phyloP scores from a whole-genome alignment of 352 stramenopile genomes.

The Peronospora tabacina region DNA sequence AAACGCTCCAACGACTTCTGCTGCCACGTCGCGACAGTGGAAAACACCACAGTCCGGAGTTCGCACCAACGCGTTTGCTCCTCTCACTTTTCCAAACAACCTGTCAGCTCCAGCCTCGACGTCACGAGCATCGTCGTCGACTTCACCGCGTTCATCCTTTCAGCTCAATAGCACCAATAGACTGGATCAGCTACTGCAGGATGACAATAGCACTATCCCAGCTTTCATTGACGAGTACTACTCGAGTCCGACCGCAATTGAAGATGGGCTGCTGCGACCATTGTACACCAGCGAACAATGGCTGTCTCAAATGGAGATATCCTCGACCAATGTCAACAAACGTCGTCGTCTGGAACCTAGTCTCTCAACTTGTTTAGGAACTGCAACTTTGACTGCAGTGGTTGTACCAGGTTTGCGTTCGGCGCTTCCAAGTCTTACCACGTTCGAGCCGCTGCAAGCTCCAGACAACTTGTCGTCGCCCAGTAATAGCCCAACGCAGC shows the following conservation, averaged over 20 bases:
- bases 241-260: constrained; percentile 39
- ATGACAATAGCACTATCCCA: constrained; percentile 39
- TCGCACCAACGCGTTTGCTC: constrained; percentile 15
- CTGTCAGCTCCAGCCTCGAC: constrained; percentile 18
- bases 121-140: background rate
- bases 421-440: background rate
- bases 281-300: constrained; percentile 26
- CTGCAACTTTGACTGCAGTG: constrained; percentile 2
- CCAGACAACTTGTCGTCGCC: constrained; percentile 17
- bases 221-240: constrained; percentile 42
- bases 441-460: constrained; percentile 15
- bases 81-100: constrained; percentile 25
- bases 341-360: constrained; percentile 14
- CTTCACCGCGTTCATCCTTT: constrained; percentile 10
- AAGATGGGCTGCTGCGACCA: constrained; percentile 42
- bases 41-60: constrained; percentile 8
- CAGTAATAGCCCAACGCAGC: constrained; percentile 3
- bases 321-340: constrained; percentile 24
- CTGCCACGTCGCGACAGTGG: constrained; percentile 3
- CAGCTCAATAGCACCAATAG: constrained; percentile 18
- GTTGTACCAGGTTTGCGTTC: constrained; percentile 5
- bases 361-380: background rate
- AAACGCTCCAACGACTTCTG: background rate
- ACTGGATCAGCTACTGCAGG: constrained; percentile 57
- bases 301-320: constrained; percentile 7